Base-by-base conservation (phyloP, 306 rosid genomes). In the Comarum palustre region DNA sequence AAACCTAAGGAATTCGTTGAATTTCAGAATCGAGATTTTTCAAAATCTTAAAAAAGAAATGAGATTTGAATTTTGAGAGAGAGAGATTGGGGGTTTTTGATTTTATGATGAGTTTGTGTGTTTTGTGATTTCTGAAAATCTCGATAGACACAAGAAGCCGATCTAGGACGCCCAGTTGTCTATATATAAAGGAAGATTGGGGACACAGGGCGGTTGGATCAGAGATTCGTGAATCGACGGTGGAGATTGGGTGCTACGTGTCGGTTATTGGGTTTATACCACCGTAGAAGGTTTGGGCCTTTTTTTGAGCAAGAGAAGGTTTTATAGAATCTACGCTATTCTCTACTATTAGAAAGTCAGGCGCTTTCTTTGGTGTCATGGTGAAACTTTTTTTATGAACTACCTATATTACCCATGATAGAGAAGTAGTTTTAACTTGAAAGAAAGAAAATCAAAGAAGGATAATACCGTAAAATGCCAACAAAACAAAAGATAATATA, bases 181-280 rank as follows among this genome's bases (percentile, higher is more conserved):
- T 4, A 27, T 74, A 69, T 78, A 78, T 78, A 74, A 20, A 20
- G 31, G 20, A 16, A 31, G 14, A 15, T 43, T 8, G 46, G 2
- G 9, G 9, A 34, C 5, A 0, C 2, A 22, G 12, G 80, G 47
- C 80, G 43, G 85, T 78, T 32, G 39, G 85, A 82, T 78, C 20
- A 29, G 43, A 43, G 12, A 13, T 54, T 27, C 22, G n/a, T 8
- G 14, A 52, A 66, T 68, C 2, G n/a, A 64, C 54, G 80, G 82
- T 2, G 9, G 4, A 27, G 61, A 77, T 69, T 5, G 1, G 3
- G 8, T 19, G 47, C 1, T 61, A 69, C 72, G 77, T 82, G 82
- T 57, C 72, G 47, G 34, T 25, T 6, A 5, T 2, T 19, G 20
- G 32, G 50, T 22, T 22, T 12, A 6, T 39, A 39, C 11, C 42